Base-by-base conservation (phyloP, 2,329 filamentous ascomycete genomes). In the Raffaelea ambrosiae region DNA sequence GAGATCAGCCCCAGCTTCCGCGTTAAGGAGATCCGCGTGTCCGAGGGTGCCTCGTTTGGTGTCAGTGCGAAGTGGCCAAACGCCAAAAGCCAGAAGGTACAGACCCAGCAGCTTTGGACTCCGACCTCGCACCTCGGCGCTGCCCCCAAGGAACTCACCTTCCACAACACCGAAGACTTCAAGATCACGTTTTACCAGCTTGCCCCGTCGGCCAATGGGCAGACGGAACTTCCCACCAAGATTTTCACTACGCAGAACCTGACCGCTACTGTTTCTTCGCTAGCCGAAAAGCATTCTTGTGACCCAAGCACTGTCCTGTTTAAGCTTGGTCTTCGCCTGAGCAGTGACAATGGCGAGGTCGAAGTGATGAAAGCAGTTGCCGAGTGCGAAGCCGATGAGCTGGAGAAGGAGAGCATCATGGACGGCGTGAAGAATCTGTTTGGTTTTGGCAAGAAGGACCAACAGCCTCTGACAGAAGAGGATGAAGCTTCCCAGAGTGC, bases 361-460 rank as follows among this genome's bases (percentile, higher is more conserved):
- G 84, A 90, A 52, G 76, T 97, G 45, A 65, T 77, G 48, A 80
- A 80, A 57, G 86, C 85, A n/a, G 76, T 76, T 48, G 83, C 93
- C 5, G 90, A 90, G 63, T 98, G 93, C 60, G 87, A 95, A 62
- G 79, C 84, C 22, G 86, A 94, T 46, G 76, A 74, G 4, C 64
- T 68, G 9, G 81, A 83, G 65, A 88, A 89, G 63, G 87, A 86
- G 54, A 83, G 84, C 45, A 78, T 97, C 43, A 86, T 96, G 43
- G 91, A 95, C 60, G 90, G 88, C 40, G 88, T 97, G 55, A 98
- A 98, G 74, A 94, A 90, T 54, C 79, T 96, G 53, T 94, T 98
- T 61, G 93, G 93, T 5, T 90, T 97, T 61, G 93, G 91, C 22
- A 86, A 86, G 59, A 50, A 88, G 68, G 85, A 86, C 29, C 86